Evolutionary conservation across 2,329 filamentous ascomycete genomes (phyloP), one percentile per base, ranked within the genome.

Genomic region (Colletotrichum plurivorum): DNA sequence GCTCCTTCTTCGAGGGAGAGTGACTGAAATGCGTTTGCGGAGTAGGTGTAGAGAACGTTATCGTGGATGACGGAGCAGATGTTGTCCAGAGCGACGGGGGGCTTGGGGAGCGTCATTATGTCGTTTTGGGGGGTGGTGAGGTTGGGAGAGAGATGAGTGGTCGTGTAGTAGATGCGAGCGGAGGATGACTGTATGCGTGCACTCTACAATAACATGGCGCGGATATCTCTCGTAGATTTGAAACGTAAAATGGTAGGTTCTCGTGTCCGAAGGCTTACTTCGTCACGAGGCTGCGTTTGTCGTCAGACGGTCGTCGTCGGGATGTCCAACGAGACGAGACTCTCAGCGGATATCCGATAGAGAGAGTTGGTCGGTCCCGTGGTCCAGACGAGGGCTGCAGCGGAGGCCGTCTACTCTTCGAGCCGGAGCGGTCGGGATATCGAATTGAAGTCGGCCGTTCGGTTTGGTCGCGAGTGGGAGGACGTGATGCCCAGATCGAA

Each of bases 21-120:
- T 9, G 92, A 92, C 78, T 94, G 89, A 75, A 98, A 95, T 31
- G 90, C 93, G 54, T 88, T 82, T 9, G 89, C 82, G 6, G 94
- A 93, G 79, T 94, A 97, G 53, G 93, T 90, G 83, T 97, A 98
- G 61, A 98, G 89, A 13, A 90, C 94, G 79, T 94, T 91, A 77
- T 94, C 86, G 83, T 93, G 86, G 71, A 98, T 87, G 76, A 92
- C 89, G 67, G 94, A 94, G 82, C 95, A 98, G 76, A 93, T 90
- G 80, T 91, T 90, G 79, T 90, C 88, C 78, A 98, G 83, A 71
- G 91, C 84, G 77, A 90, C 86, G 61, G 88, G 83, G 60, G 94
- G 94, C 76, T 89, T 82, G 56, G 94, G 94, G 65, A 92, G 84
- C 76, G 90, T 84, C 94, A 97, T 97, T 75, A 70, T 67, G 55